These are phyloP conservation scores for Lumnitzera littorea DNA, from an alignment of 345 rosid species.

Conservation along the genomic window DNA sequence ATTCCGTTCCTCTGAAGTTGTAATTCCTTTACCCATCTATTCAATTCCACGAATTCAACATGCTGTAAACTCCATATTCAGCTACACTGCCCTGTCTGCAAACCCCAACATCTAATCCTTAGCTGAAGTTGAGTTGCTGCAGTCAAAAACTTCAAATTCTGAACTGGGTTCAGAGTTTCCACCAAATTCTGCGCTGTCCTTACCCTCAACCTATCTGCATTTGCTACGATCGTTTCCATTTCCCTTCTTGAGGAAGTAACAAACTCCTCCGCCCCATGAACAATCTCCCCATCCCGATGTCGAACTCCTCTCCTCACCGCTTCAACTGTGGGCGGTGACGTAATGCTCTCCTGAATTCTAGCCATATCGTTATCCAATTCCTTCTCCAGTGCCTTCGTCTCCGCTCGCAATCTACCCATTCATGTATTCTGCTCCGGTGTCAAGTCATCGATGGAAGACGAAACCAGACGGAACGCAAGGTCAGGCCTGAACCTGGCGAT, in stretches of 20 bases:
- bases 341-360: constrained; percentile 35
- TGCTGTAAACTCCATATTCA: no score
- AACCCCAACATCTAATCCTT: constrained; percentile 23
- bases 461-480: constrained; percentile 21
- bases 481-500: constrained; percentile 33
- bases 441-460: constrained; percentile 21
- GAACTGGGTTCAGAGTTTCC: constrained; percentile 36
- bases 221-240: constrained; percentile 21
- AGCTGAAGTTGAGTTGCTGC: constrained; percentile 26
- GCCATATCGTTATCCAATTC: constrained; percentile 30
- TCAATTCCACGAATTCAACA: neutral
- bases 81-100: constrained; percentile 7
- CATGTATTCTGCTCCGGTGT: constrained; percentile 23
- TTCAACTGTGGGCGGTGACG: constrained; percentile 21
- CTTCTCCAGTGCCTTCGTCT: constrained; percentile 27
- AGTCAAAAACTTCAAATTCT: constrained; percentile 24
- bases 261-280: constrained; percentile 3
- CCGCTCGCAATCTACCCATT: constrained; percentile 13
- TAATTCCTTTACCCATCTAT: neutral
- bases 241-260: constrained; percentile 9
- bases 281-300: neutral
- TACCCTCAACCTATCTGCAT: constrained; percentile 29
- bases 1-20: no score
- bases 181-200: constrained; percentile 17
- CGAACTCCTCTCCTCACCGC: constrained; percentile 3